Evolutionary conservation across 768 basidiomycete species (phyloP).

Genomic region (Tylopilus vinaceipallidus): DNA sequence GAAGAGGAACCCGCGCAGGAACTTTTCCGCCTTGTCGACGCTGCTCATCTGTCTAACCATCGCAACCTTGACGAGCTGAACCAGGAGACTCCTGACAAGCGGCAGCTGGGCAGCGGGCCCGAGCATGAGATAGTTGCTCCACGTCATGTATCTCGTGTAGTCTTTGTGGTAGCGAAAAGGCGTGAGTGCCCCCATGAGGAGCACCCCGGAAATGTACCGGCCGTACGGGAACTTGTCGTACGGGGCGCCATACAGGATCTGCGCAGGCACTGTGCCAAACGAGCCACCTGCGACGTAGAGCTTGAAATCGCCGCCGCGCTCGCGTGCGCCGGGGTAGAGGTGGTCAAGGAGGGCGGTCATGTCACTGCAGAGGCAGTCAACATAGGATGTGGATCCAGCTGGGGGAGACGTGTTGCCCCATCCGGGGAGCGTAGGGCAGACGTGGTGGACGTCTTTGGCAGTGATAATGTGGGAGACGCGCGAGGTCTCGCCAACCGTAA

Average conservation of each 20-base stretch:
- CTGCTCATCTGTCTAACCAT: constrained; percentile 38
- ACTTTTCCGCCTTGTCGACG: constrained; percentile 39
- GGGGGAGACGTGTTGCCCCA: constrained; percentile 55
- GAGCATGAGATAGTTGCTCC: constrained; percentile 44
- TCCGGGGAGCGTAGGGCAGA: constrained; percentile 55
- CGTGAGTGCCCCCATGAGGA: constrained; percentile 46
- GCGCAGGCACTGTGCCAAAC: constrained; percentile 52
- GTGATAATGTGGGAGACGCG: constrained; percentile 33
- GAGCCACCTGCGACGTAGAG: constrained; percentile 54
- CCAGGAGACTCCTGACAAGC: constrained; percentile 38
- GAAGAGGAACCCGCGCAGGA: constrained; percentile 39
- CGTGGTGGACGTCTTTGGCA: constrained; percentile 41
- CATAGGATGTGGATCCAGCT: constrained; percentile 34
- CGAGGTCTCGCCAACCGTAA: constrained; percentile 47
- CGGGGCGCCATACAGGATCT: constrained; percentile 53
- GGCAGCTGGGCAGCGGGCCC: constrained; percentile 44
- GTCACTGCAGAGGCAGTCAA: constrained; percentile 42
- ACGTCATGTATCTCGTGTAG: constrained; percentile 46
- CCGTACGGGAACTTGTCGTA: constrained; percentile 52
- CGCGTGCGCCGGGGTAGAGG: constrained; percentile 26
- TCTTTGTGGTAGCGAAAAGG: constrained; percentile 46
- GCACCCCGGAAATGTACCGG: constrained; percentile 42
- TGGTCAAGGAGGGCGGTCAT: constrained; percentile 47
- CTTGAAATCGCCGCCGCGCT: constrained; percentile 9
- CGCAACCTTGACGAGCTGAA: constrained; percentile 30